A percentile compares a stretch with the other conserved stretches of the same genome.
Evolutionary conservation across 208 protist genomes (phyloP).

Genomic region (Leishmania guyanensis): DNA sequence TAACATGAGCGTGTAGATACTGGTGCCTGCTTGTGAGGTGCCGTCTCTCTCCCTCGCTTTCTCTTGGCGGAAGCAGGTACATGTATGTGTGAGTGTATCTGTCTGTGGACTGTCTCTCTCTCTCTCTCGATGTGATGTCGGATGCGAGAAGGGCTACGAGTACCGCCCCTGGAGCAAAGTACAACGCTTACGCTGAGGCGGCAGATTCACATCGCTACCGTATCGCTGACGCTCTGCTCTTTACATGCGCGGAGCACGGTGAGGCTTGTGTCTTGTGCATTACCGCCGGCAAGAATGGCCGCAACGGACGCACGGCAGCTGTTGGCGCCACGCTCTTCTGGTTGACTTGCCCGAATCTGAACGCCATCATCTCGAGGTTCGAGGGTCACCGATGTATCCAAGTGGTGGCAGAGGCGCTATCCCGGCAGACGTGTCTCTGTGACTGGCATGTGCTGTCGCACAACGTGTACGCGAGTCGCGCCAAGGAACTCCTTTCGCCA

Average conservation of each 20-base stretch:
- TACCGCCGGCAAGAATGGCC: conserved; percentile 77
- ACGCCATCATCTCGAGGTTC: conserved; percentile 72
- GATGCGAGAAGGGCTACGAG: not conserved
- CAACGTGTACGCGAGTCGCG: conserved; percentile 46
- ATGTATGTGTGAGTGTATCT: not conserved
- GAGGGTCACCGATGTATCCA: conserved; percentile 69
- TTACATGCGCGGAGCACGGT: conserved; percentile 52
- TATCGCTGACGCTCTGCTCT: conserved; percentile 59
- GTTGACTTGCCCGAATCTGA: conserved; percentile 83
- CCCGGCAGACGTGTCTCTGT: conserved; percentile 19
- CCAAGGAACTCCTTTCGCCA: conserved; percentile 36
- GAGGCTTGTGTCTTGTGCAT: conserved; percentile 72
- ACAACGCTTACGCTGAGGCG: conserved; percentile 51
- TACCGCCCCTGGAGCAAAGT: conserved; percentile 7
- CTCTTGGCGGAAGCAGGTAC: not conserved
- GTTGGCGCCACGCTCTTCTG: conserved; percentile 85
- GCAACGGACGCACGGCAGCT: conserved; percentile 63
- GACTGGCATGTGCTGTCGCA: conserved; percentile 64
- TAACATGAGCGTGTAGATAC: not conserved
- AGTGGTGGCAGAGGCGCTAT: conserved; percentile 32
- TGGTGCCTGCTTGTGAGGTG: not conserved
- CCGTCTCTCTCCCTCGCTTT: not conserved
- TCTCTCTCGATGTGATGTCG: not conserved
- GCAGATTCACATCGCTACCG: conserved; percentile 71
- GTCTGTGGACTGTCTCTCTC: not conserved